These are phyloP conservation scores for Sicyos edulis DNA, from an alignment of 306 rosid species.

Conservation along the genomic window DNA sequence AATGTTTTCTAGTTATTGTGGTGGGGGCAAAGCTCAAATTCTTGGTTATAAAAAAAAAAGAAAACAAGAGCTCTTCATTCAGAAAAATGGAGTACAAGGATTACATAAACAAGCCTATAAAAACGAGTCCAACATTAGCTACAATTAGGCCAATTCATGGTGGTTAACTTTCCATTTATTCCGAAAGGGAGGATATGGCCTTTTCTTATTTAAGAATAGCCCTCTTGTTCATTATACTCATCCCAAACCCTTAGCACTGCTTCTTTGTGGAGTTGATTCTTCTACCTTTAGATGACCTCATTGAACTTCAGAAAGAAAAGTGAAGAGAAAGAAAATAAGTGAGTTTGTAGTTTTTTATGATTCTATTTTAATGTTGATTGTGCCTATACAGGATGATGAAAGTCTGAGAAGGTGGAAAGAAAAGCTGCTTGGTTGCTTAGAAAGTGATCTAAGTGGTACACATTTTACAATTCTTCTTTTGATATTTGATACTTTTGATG, in stretches of 20 bases:
- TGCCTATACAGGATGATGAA: constrained; percentile 66
- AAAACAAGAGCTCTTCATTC: no score
- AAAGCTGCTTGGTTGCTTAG: constrained; percentile 88
- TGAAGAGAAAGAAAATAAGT: not conserved
- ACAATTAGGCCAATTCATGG: no score
- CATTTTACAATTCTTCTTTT: constrained; percentile 19
- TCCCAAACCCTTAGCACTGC: not conserved
- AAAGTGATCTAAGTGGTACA: constrained; percentile 72
- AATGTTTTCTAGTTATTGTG: no score
- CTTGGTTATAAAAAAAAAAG: no score
- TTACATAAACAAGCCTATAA: not conserved
- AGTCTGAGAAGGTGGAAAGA: constrained; percentile 99
- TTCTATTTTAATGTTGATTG: constrained; percentile 11
- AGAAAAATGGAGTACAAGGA: no score
- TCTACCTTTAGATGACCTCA: not conserved
- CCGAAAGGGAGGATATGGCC: not conserved
- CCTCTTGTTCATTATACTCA: not conserved
- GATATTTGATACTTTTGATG: constrained; percentile 15
- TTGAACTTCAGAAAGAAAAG: not conserved
- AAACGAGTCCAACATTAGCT: no score
- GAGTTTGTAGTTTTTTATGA: not conserved
- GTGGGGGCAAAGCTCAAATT: no score
- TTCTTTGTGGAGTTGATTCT: not conserved
- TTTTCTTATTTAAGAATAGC: not conserved
- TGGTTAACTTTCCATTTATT: not conserved